Conservation (phyloP, 2,329 filamentous ascomycete species). For the Ilyonectria mors-panacis region DNA sequence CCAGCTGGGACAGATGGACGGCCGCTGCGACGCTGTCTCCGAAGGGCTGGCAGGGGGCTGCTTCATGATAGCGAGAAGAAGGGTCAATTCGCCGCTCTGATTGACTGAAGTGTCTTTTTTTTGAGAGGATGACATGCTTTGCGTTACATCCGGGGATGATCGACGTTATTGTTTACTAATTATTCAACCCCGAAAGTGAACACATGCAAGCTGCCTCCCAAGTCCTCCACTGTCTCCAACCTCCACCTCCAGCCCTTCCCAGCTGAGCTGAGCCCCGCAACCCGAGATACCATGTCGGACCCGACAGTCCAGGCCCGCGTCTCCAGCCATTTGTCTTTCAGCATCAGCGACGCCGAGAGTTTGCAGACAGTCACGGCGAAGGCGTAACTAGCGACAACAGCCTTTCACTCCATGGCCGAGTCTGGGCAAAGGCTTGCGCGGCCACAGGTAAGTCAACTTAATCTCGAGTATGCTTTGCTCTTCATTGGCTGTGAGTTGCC, state of each 20-base stretch:
- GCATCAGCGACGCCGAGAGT: not conserved
- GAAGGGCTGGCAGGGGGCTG: conserved; percentile 1
- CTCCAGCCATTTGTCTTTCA: not conserved
- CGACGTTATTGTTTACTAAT: conserved; percentile 10
- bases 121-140: not conserved
- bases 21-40: conserved; percentile 20
- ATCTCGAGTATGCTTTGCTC: not conserved
- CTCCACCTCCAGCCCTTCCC: not conserved
- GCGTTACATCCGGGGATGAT: not conserved
- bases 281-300: not conserved
- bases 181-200: not conserved
- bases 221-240: not conserved
- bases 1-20: conserved; percentile 19
- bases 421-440: not conserved
- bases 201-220: conserved; percentile 6
- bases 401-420: not conserved
- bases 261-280: not conserved
- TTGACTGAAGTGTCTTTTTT: not conserved
- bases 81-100: conserved; percentile 10
- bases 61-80: not conserved
- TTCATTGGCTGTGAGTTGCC: no score
- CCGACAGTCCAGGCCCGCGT: not conserved
- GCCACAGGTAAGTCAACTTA: not conserved
- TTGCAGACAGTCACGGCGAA: not conserved
- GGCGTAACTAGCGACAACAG: not conserved